Conservation (phyloP, 2,329 filamentous ascomycete species). For the Xylariaceae sp. region DNA sequence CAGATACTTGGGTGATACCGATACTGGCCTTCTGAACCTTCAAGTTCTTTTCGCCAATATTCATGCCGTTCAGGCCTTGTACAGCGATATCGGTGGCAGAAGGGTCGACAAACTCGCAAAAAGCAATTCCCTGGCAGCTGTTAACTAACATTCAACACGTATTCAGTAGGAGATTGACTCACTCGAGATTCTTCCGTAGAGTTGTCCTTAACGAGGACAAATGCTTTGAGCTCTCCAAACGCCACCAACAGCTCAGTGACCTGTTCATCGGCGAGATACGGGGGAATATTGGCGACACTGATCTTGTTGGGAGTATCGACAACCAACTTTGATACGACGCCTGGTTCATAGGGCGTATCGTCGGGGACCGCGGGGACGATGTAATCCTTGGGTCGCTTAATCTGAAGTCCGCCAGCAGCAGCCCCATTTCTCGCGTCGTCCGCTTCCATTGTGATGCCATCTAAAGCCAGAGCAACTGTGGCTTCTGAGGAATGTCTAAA, state of each 20-base stretch:
- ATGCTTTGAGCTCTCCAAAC: conserved; percentile 90
- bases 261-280: conserved; percentile 84
- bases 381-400: conserved; percentile 91
- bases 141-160: conserved; percentile 26
- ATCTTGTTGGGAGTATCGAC: conserved; percentile 95
- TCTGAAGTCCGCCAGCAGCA: conserved; percentile 59
- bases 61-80: conserved; percentile 88
- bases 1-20: conserved; percentile 85
- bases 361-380: conserved; percentile 80
- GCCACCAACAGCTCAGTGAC: conserved; percentile 83
- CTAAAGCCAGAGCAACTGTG: conserved; percentile 83
- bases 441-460: conserved; percentile 83
- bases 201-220: conserved; percentile 81
- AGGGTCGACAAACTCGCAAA: conserved; percentile 87
- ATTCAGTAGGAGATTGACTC: conserved; percentile 36
- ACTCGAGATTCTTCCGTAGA: conserved; percentile 82
- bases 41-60: conserved; percentile 78
- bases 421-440: conserved; percentile 53
- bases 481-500: conserved; percentile 85
- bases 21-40: conserved; percentile 87
- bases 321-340: conserved; percentile 72
- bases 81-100: conserved; percentile 76
- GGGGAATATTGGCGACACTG: conserved; percentile 81
- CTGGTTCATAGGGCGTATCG: conserved; percentile 67
- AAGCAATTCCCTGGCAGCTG: conserved; percentile 72